Percentiles rank a stretch among this genome's conserved stretches.
phyloP scores from a whole-genome alignment of 371 early-diverging fungal species.

The Zychaea mexicana region DNA sequence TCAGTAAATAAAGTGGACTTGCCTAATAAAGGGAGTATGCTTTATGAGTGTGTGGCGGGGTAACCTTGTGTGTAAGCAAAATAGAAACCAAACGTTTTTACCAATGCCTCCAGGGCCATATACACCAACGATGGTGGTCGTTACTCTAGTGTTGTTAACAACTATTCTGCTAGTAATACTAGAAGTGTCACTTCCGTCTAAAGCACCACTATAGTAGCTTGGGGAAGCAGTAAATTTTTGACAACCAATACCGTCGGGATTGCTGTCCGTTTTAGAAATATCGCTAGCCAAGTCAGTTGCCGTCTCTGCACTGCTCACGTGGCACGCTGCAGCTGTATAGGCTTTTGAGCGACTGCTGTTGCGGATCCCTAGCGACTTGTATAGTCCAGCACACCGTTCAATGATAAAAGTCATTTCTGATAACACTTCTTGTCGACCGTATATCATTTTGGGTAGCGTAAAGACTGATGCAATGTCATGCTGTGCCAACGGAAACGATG shows the following conservation, averaged over 20 bases:
- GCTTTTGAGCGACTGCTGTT: no score
- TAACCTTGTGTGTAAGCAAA: background rate
- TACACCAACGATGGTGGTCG: conserved; percentile 33
- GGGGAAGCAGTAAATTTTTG: conserved; percentile 32
- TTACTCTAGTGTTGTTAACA: conserved; percentile 12
- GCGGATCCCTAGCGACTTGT: conserved; percentile 17
- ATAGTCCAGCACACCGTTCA: conserved; percentile 33
- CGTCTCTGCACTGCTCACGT: conserved; percentile 3
- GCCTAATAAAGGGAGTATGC: conserved; percentile 7
- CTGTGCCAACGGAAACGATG: conserved; percentile 39
- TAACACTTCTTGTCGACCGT: conserved; percentile 43
- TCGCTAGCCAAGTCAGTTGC: conserved; percentile 20
- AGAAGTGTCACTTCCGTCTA: conserved; percentile 36
- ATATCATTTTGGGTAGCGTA: conserved; percentile 42
- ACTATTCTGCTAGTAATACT: conserved; percentile 14
- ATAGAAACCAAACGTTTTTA: background rate
- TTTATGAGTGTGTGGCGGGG: background rate
- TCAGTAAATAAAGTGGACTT: conserved; percentile 45
- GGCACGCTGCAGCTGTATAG: background rate
- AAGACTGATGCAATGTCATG: conserved; percentile 49
- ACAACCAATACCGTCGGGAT: background rate
- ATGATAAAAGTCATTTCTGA: conserved; percentile 40
- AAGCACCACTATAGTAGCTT: conserved; percentile 34
- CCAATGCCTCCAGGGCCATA: conserved; percentile 47
- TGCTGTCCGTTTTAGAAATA: conserved; percentile 15